Conservation (phyloP, 1,284 basidiomycete genomes). For the Phenoliferia sp. region DNA sequence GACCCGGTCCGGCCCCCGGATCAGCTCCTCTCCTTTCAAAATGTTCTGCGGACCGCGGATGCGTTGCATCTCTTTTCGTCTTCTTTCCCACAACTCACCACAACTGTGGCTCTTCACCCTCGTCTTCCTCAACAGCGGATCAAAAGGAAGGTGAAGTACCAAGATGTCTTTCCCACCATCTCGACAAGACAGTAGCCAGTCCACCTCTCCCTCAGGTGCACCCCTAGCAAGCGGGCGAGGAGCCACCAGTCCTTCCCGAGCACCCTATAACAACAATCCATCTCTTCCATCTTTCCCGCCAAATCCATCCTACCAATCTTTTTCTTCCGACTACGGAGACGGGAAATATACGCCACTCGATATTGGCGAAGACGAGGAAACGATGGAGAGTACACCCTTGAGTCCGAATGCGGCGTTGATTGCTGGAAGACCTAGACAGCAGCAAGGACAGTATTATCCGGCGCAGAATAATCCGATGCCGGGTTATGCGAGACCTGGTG, state of each 20-base stretch:
- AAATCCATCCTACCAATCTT: neutral
- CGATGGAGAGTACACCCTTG: neutral
- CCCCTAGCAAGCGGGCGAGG: too few relatives aligned
- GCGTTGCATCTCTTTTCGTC: neutral
- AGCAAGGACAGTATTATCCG: neutral
- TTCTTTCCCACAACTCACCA: neutral
- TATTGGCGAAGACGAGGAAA: neutral
- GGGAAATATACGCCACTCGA: neutral
- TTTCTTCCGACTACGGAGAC: too few relatives aligned
- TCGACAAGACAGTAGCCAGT: too few relatives aligned
- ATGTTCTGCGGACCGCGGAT: too few relatives aligned
- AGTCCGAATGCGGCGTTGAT: neutral
- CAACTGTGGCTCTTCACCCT: neutral
- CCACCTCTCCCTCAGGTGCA: too few relatives aligned
- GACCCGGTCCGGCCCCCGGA: too few relatives aligned
- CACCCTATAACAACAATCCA: too few relatives aligned
- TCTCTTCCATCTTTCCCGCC: neutral
- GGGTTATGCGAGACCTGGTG: neutral
- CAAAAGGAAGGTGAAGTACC: too few relatives aligned
- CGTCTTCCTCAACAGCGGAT: too few relatives aligned
- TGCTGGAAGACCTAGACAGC: neutral
- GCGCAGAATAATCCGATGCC: neutral
- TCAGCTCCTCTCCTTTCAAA: too few relatives aligned
- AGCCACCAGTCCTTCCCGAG: too few relatives aligned
- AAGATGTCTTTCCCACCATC: neutral